Conservation (phyloP, 179 eudicot species). For the Vitellaria paradoxa region DNA sequence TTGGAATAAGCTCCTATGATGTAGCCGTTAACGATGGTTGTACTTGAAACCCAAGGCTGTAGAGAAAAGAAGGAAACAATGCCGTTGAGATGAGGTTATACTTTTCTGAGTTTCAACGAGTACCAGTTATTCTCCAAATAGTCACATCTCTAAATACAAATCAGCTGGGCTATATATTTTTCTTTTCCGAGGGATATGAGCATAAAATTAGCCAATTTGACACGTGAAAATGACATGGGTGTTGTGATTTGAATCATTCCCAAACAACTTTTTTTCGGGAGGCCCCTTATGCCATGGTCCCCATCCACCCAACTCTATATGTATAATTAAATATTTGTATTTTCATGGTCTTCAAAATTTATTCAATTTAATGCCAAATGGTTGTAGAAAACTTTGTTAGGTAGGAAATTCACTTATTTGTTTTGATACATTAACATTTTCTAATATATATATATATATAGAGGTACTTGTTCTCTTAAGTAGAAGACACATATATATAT, state of each 20-base stretch:
- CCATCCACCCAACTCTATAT: neutral
- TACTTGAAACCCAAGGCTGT: neutral
- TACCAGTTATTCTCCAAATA: neutral
- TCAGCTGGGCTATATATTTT: neutral
- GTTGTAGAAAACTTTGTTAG: neutral
- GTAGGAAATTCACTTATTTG: neutral
- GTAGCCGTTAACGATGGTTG: constrained; percentile 8
- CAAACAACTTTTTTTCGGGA: no score
- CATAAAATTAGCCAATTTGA: no score
- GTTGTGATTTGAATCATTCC: no score
- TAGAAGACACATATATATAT: no score
- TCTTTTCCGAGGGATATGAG: no score
- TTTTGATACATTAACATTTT: no score
- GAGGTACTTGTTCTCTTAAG: no score
- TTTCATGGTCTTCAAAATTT: neutral
- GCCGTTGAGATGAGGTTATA: neutral
- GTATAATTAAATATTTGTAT: neutral
- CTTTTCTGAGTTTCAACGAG: neutral
- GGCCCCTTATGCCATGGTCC: neutral
- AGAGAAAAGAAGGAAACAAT: neutral
- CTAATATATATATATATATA: no score
- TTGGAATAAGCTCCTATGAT: no score
- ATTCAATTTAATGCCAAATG: neutral
- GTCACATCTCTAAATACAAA: neutral
- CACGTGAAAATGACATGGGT: no score